Percentiles rank a stretch among this genome's conserved stretches.
Evolutionary conservation across 2,329 filamentous ascomycete species (phyloP).

Genomic region (Hymenoscyphus albidus): DNA sequence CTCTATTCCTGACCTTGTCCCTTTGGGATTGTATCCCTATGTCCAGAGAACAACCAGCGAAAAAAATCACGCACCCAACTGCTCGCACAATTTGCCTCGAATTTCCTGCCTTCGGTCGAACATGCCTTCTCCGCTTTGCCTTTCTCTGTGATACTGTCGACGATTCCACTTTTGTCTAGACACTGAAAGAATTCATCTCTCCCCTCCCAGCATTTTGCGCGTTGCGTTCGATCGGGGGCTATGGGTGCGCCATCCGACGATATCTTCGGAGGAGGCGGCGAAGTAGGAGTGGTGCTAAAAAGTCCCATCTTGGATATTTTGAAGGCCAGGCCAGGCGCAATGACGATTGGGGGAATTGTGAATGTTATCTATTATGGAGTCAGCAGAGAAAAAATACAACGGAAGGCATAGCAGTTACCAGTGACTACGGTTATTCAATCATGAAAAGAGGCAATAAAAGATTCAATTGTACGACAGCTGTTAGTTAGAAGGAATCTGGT

Average conservation of each 20-base stretch:
- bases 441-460: no score
- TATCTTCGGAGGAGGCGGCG: constrained; percentile 42
- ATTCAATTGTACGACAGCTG: no score
- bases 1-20: not conserved
- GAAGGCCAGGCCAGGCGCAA: not conserved
- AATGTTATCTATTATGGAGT: not conserved
- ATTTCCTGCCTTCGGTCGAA: constrained; percentile 55
- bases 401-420: not conserved
- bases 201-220: constrained; percentile 82
- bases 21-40: not conserved
- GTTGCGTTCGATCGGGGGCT: constrained; percentile 80
- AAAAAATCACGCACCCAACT: constrained; percentile 72
- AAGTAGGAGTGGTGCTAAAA: constrained; percentile 38
- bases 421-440: not conserved
- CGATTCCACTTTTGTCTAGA: constrained; percentile 74
- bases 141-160: constrained; percentile 65
- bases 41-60: not conserved
- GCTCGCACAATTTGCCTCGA: constrained; percentile 80
- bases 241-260: constrained; percentile 59
- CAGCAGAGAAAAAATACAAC: not conserved
- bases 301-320: constrained; percentile 45
- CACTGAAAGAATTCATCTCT: constrained; percentile 87
- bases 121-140: constrained; percentile 56
- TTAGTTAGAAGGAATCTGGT: no score
- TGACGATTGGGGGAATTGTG: not conserved